Evolutionary conservation across 352 stramenopile genomes (phyloP).

Genomic region (Phytopythium montanum): DNA sequence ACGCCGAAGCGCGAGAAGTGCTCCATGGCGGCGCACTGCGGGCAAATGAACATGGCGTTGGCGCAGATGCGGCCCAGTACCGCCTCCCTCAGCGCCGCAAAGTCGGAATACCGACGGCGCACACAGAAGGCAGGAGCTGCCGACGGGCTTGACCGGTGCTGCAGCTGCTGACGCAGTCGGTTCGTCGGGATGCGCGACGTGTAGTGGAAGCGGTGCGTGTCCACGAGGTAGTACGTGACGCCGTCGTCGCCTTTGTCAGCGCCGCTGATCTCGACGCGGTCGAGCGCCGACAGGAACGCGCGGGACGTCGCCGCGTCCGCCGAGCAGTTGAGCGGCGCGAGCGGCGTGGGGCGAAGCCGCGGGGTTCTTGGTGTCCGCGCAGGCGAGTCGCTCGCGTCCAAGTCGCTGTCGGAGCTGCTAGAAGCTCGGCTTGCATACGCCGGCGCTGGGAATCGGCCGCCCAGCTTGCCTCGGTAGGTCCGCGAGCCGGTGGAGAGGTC

Average conservation of each 20-base stretch:
- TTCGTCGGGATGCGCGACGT: slow-evolving; percentile 6
- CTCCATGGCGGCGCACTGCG: slow-evolving; percentile 44
- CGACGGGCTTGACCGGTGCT: background rate
- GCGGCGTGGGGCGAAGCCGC: slow-evolving; percentile 1
- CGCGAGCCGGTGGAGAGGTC: background rate
- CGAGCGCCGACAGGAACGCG: slow-evolving; percentile 4
- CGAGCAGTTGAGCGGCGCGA: slow-evolving; percentile 9
- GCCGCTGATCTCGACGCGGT: slow-evolving; percentile 2
- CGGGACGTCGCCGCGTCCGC: slow-evolving; percentile 2
- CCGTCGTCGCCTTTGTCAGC: background rate
- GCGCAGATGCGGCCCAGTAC: slow-evolving; percentile 21
- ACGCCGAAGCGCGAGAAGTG: slow-evolving; percentile 36
- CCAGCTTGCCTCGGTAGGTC: slow-evolving; percentile 3
- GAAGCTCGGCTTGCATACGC: background rate
- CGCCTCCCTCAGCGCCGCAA: slow-evolving; percentile 22
- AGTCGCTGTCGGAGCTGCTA: background rate
- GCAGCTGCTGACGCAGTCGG: background rate
- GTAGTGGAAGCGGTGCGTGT: slow-evolving; percentile 2
- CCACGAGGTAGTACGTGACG: slow-evolving; percentile 6
- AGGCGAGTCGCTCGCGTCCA: background rate
- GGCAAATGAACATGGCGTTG: slow-evolving; percentile 43
- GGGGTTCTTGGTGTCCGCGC: slow-evolving; percentile 2
- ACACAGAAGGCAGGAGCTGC: slow-evolving; percentile 13
- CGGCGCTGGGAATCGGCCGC: background rate
- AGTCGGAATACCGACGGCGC: slow-evolving; percentile 23